Evolutionary conservation across 2,329 filamentous ascomycete genomes (phyloP).

Genomic region (Sporothrix brunneoviolacea): DNA sequence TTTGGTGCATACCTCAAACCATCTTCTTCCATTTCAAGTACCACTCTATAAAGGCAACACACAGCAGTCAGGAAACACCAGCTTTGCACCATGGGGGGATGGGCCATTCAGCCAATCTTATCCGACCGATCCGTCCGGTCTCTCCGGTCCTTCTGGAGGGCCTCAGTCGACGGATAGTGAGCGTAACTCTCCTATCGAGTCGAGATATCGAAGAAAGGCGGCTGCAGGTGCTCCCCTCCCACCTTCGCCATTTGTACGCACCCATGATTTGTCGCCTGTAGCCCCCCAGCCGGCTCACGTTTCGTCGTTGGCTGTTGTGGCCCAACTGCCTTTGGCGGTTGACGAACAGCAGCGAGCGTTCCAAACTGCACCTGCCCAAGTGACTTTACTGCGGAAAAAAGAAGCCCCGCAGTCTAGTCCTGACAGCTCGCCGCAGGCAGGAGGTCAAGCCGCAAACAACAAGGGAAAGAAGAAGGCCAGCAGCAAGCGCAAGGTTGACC

Average conservation of each 20-base stretch:
- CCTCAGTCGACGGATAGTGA: not conserved
- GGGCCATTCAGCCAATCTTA: not conserved
- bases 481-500: conserved; percentile 47
- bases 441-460: conserved; percentile 13
- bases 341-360: conserved; percentile 16
- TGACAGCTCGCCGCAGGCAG: conserved; percentile 52
- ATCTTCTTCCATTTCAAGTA: not conserved
- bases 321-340: conserved; percentile 24
- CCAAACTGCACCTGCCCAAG: conserved; percentile 44
- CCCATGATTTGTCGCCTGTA: conserved; percentile 65
- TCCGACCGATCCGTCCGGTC: not conserved
- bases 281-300: conserved; percentile 71
- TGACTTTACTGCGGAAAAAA: conserved; percentile 50
- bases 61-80: not conserved
- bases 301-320: conserved; percentile 44
- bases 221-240: conserved; percentile 32
- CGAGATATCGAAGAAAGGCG: not conserved
- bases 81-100: not conserved
- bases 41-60: not conserved
- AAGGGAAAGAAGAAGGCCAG: conserved; percentile 45
- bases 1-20: not conserved
- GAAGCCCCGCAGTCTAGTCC: conserved; percentile 45
- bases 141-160: not conserved
- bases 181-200: not conserved
- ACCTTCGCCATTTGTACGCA: conserved; percentile 51